Evolutionary conservation across 192 early-diverging fungal genomes (phyloP), one percentile per base, ranked within the genome.

Genomic region (Thamnidium elegans): DNA sequence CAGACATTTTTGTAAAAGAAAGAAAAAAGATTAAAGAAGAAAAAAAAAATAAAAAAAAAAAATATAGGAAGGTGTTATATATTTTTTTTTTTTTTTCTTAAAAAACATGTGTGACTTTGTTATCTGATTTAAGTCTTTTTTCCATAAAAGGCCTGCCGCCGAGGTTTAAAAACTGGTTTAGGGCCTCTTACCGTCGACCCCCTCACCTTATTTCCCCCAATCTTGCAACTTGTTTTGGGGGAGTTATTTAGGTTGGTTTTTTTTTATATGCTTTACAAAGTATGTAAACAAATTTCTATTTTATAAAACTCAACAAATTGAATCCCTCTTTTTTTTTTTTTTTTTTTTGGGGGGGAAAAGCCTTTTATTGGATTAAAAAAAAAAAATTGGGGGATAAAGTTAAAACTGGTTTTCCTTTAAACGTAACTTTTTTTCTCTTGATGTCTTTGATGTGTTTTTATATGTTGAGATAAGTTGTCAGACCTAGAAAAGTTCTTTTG

Each of bases 401-500:
- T 26, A 39, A 39, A 39, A 39, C 36, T 39, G 9, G 36, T 39
- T 39, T 39, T 39, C 4, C 4, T 39, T 48, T 48, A 48, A 13
- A n/a, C 17, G 15, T 48, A 48, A 17, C 42, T n/a, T 59, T 44
- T 17, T 45, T 42, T 39, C 7, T 45, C 43, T 43, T 59, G 36
- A 45, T 59, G 58, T 11, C 42, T 61, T 55, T 72, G 70, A 52
- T 76, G 74, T 10, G 71, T 77, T 34, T 74, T 76, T 46, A 84
- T 65, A 65, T 91, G 90, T 63, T 80, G 78, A 20, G 78, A 67
- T 45, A 91, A 66, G 51, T 89, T 84, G 62, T 90, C 89, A 7
- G 78, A 78, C 21, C 87, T 71, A 8, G 83, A 80, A 76, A 91
- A 91, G 3, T 58, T 59, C 54, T 84, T 83, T 31, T 70, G 70